Evolutionary conservation across 202 grass and related monocot genomes (phyloP), one percentile per base, ranked within the genome.

Genomic region (Dendrocalamus latiflorus): DNA sequence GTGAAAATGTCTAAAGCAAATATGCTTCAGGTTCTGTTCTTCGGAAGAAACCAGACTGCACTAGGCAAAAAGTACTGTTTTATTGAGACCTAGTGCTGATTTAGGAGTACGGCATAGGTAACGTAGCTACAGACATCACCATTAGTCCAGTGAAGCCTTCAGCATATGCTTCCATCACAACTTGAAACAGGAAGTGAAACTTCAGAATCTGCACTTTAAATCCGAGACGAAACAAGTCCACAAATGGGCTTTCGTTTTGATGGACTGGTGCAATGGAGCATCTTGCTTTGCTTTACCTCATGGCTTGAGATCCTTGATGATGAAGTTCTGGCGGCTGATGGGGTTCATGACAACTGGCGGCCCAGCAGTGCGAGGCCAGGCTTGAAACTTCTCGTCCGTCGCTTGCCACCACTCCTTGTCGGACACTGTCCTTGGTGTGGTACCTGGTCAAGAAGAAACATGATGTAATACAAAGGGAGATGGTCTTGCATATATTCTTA

Each of bases 261-360:
- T 4, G 4, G 16, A 71, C 11, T 48, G 22, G 25, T 8, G 30
- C 10, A 6, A 2, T 0, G 4, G 4, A 26, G 0, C 6, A 30
- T 22, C n/a, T 26, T 6, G 25, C 0, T 2, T 6, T 39, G 47
- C 20, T 70, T 42, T 39, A 51, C 17, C 30, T 94, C 74, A 93
- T 5, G 80, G 81, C 14, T 97, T 85, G 50, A 89, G 11, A 61
- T 91, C 86, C 75, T 93, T 94, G 28, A 93, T 86, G 14, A 97
- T 93, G 75, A 94, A 97, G 74, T 97, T 94, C 65, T 93, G 94
- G 59, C 92, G 92, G 68, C 92, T 97, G 75, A 97, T 93, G 61
- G 94, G 92, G 81, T 97, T 97, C 94, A 97, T 97, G 44, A 93
- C 90, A 17, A 94, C 92, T 1, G 94, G 92, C 0, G 94, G 94